Base-by-base conservation (phyloP, 352 stramenopile species). In the Globisporangium echinulatum region DNA sequence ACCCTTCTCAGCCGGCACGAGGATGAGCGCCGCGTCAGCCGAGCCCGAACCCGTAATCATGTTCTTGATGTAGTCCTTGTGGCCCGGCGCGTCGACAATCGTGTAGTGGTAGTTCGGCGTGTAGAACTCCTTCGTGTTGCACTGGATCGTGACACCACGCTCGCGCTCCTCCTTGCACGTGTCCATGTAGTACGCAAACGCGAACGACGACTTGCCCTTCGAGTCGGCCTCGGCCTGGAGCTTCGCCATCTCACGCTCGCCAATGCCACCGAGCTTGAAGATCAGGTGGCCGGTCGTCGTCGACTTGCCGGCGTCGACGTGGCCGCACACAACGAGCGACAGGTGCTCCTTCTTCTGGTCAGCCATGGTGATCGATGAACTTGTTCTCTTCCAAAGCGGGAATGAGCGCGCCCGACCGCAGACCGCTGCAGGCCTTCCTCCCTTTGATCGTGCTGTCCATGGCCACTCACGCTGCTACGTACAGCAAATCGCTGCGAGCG, bases 1-100 rank as follows among this genome's bases (percentile, higher is more conserved):
- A 71, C 85, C 85, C 47, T 91, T 71, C 38, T 76, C 84, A 13
- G 95, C 94, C 66, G 97, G 87, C 33, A 99, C 86, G 36, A 99
- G 87, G 9, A 99, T 76, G 63, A 99, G 78, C 48, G 97, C 96
- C 58, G 96, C 94, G 85, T 99, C 97, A 15, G 96, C 96, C 79
- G 98, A 96, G 63, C 91, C 97, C 13, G 96, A 98, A 55, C 97
- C 97, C 40, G 96, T 99, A 72, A 99, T 99, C 97, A 99, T 99
- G 79, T 99, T 99, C 92, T 99, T 99, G 77, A 99, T 99, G 79
- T 98, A 99, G 75, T 99, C 96, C 72, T 92, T 84, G 81, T 99
- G 96, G 40, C 96, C 97, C 46, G 97, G 97, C 48, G 94, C 88
- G 87, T 99, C 97, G 75, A 99, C 98, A 56, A 99, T 85, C 55